Evolutionary conservation across 768 basidiomycete species (phyloP).

Genomic region (Naganishia antarctica): DNA sequence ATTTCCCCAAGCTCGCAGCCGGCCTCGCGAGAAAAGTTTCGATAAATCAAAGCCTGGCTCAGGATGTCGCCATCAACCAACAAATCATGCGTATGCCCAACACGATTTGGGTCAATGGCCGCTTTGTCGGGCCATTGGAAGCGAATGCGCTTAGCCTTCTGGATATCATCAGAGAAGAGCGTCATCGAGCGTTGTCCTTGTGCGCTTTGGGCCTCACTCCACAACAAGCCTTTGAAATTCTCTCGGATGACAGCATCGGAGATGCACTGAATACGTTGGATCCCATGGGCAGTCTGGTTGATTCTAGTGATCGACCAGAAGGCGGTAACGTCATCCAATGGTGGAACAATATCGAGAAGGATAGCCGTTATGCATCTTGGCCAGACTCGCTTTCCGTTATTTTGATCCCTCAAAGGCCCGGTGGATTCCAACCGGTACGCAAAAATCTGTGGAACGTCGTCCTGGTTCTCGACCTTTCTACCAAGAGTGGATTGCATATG

Average conservation of each 20-base stretch:
- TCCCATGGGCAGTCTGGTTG: conserved; percentile 70
- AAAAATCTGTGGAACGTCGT: conserved; percentile 80
- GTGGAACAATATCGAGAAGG: conserved; percentile 89
- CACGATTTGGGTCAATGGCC: conserved; percentile 77
- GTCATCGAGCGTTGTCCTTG: conserved; percentile 59
- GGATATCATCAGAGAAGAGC: conserved; percentile 68
- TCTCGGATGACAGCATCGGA: conserved; percentile 63
- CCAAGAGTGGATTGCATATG: conserved; percentile 59
- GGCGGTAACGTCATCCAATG: conserved; percentile 69
- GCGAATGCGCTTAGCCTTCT: conserved; percentile 69
- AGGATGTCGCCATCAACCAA: conserved; percentile 61
- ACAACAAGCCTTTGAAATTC: conserved; percentile 64
- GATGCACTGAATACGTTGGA: conserved; percentile 55
- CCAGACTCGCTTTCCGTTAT: conserved; percentile 46
- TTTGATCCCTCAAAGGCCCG: conserved; percentile 71
- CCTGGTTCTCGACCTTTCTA: conserved; percentile 73
- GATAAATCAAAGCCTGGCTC: conserved; percentile 54
- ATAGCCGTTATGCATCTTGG: conserved; percentile 53
- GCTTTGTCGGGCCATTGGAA: conserved; percentile 59
- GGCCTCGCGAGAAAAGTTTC: conserved; percentile 64
- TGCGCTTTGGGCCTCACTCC: conserved; percentile 61
- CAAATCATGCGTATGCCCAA: conserved; percentile 54
- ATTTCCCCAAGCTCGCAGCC: conserved; percentile 82
- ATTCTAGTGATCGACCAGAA: conserved; percentile 80
- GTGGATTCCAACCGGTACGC: conserved; percentile 67